These are phyloP conservation scores for Penicillium sp. DNA, from an alignment of 2,329 filamentous ascomycete genomes.

Conservation along the genomic window DNA sequence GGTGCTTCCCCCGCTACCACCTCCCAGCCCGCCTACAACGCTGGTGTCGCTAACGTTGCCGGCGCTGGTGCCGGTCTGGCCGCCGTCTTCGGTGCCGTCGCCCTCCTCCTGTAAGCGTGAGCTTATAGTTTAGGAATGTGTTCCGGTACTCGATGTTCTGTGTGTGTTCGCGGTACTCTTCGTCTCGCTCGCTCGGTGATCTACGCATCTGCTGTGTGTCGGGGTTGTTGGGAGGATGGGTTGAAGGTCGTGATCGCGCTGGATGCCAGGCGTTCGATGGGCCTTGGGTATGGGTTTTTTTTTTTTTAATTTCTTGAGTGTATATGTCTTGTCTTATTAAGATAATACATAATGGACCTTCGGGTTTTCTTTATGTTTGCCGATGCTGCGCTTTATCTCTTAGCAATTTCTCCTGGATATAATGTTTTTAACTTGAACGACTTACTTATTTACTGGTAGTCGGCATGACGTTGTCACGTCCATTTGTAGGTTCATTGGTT, in stretches of 20 bases:
- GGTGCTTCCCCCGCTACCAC: slow-evolving; percentile 19
- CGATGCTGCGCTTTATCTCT: slow-evolving; percentile 5
- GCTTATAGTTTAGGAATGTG: neutral
- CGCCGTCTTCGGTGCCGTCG: slow-evolving; percentile 54
- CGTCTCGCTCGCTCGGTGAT: neutral
- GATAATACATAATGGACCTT: slow-evolving; percentile 45
- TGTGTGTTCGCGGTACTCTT: neutral
- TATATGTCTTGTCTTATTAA: slow-evolving; percentile 20
- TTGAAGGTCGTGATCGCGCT: neutral
- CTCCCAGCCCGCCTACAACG: slow-evolving; percentile 43
- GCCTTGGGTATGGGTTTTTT: slow-evolving; percentile 5
- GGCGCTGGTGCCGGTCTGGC: slow-evolving; percentile 53
- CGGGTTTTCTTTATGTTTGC: slow-evolving; percentile 13
- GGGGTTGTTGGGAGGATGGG: neutral
- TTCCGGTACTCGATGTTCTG: neutral
- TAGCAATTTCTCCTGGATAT: slow-evolving; percentile 1
- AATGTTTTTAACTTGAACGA: neutral
- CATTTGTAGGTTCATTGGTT: neutral
- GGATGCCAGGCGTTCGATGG: slow-evolving; percentile 10
- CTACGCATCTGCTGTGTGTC: slow-evolving; percentile 2
- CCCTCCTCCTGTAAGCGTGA: slow-evolving; percentile 45
- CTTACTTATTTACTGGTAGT: neutral
- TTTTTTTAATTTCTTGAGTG: slow-evolving; percentile 11
- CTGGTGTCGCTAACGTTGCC: slow-evolving; percentile 52
- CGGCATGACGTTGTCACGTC: neutral